Conservation (phyloP, 805 yeast species). For the Candida tallmaniae region DNA sequence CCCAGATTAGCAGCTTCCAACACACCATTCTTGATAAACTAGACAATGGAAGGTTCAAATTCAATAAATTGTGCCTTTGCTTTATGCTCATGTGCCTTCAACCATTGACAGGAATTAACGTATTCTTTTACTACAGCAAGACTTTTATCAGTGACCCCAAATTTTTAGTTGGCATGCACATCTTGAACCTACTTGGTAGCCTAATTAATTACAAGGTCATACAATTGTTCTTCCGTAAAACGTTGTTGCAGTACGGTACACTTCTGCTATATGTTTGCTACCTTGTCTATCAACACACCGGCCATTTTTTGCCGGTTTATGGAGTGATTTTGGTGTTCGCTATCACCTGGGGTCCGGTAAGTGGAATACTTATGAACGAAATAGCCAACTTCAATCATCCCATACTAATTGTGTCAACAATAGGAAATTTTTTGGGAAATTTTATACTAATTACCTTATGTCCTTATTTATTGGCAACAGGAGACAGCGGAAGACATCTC, state of each 20-base stretch:
- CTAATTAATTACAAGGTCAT: constrained; percentile 4
- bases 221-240: constrained; percentile 4
- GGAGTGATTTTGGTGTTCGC: constrained; percentile 8
- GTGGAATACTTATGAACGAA: constrained; percentile 20
- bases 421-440: constrained; percentile 8
- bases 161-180: constrained; percentile 6
- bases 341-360: constrained; percentile 30
- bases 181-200: constrained; percentile 10
- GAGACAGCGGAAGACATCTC: too few relatives aligned
- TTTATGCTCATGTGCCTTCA: constrained; percentile 26
- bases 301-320: constrained; percentile 3
- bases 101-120: constrained; percentile 32
- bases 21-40: neutral
- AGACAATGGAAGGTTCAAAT: constrained; percentile 4
- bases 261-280: constrained; percentile 1
- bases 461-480: too few relatives aligned
- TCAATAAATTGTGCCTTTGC: constrained; percentile 14
- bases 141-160: constrained; percentile 4
- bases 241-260: constrained; percentile 7
- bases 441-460: constrained; percentile 8
- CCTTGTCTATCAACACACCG: constrained; percentile 1
- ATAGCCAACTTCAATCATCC: constrained; percentile 19
- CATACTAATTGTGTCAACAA: constrained; percentile 10
- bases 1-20: neutral
- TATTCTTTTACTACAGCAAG: constrained; percentile 28